Evolutionary conservation across 1,284 basidiomycete species (phyloP).

Genomic region (Trametes pubescens): DNA sequence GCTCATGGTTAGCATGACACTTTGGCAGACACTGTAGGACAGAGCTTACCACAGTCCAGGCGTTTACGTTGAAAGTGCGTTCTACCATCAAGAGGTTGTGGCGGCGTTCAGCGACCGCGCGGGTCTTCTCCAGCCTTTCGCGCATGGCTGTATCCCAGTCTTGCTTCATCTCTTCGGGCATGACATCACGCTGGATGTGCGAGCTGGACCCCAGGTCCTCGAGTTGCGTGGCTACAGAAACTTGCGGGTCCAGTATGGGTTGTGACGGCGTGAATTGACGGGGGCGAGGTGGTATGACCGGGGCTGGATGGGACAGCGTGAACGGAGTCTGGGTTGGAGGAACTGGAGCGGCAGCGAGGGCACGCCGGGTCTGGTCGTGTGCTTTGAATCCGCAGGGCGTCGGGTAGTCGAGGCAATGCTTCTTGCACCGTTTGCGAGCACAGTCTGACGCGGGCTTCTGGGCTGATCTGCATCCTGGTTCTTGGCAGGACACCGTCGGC

Average conservation of each 20-base stretch:
- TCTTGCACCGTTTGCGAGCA: neutral
- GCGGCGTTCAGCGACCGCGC: neutral
- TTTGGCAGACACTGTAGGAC: too few species aligned
- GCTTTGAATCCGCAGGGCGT: neutral
- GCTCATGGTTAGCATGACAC: too few species aligned
- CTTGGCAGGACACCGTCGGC: neutral
- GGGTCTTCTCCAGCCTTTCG: neutral
- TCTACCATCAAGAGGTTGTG: neutral
- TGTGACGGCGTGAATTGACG: too few species aligned
- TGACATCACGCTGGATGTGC: neutral
- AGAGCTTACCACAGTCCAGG: neutral
- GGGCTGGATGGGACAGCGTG: neutral
- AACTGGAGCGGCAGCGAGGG: too few species aligned
- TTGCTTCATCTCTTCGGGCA: neutral
- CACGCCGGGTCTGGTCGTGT: neutral
- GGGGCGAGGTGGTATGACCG: neutral
- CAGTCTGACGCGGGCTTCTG: neutral
- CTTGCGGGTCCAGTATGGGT: too few species aligned
- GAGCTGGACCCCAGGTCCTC: neutral
- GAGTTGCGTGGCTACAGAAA: too few species aligned
- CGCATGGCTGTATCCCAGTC: neutral
- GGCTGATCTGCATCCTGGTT: neutral
- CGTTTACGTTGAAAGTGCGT: neutral
- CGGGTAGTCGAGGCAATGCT: neutral
- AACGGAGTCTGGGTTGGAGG: too few species aligned